Base-by-base conservation (phyloP, 1,284 basidiomycete species). In the Coriolopsis trogii region DNA sequence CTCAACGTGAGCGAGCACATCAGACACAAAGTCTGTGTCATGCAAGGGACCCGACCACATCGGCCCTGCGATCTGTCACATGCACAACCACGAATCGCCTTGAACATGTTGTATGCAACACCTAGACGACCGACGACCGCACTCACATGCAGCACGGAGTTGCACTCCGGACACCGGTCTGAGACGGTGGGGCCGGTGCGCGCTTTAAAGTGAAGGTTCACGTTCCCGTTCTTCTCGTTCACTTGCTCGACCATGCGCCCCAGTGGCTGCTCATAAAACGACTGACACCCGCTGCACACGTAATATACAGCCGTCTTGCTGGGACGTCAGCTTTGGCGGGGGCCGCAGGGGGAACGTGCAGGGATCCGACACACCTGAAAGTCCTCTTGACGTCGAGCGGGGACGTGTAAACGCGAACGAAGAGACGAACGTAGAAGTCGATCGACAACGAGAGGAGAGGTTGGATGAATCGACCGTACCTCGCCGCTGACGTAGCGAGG, bases 1-100 rank as follows among this genome's bases (percentile, higher is more conserved):
- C 57, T 90, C 81, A 7, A 97, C 74, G 61, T 93, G 89, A 23
- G 80, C 73, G n/a, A 98, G 73, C 7, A 96, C 84, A 55, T 84
- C 82, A 9, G 73, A 67, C 24, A 93, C 81, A 63, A 98, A 99
- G 0, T 73, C 75, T 1, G 73, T 65, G 65, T 95, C 82, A 64
- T 99, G 96, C 20, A 99, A 73, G 0, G 89, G 82, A 1, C 90
- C 95, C 13, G 91, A 84, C 96, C 96, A 99, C 91, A 99, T 95
- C 0, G 96, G 96, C 0, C 96, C 96, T 18, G 91, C 93, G 24
- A 95, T 66, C 89, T 91, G 49, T 24, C 7, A 24, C 33, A 34
- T 2, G n/a, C 7, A 16, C 33, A 18, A 12, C 33, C 33, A 6
- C 4, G 10, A 4, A 16, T 34, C 8, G 13, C 41, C 13, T 26